Base-by-base conservation (phyloP, 2,329 filamentous ascomycete genomes). In the Didymella arachidicola region DNA sequence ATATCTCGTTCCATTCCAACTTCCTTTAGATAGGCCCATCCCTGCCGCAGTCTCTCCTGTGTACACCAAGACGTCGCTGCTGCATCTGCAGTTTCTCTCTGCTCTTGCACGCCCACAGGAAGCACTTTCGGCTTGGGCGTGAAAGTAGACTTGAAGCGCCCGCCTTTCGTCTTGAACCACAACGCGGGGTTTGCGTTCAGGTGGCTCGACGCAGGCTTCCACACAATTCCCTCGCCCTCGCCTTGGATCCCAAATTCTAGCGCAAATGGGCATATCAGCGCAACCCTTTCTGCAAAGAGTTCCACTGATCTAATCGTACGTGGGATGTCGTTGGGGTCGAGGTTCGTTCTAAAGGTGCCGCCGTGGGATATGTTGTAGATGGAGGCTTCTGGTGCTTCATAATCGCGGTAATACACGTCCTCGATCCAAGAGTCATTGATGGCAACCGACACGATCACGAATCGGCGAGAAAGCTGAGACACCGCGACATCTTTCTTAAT, bases 401-500 rank as follows among this genome's bases (percentile, higher is more conserved):
- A 39, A 0, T 39, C 36, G n/a, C 18, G 18, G 36, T 39, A 39
- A 10, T 39, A 39, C 18, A 3, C 5, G 11, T 39, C 36, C 7
- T 19, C n/a, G 7, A 39, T 12, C 36, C 36, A 39, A 5, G 36
- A 18, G 18, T 19, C 11, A 5, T 39, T 39, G n/a, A 39, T 19
- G 7, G 36, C n/a, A 3, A 39, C 36, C 1, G 36, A 39, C 8
- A 39, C 36, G 5, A 39, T 19, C 4, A 39, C 36, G 11, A 39
- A 39, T 1, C 69, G 70, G 6, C 64, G 68, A 0, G 68, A 68
- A 7, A 74, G 63, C 4, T 62, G 56, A 1, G 64, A 56, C 1
- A 73, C 59, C 6, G 69, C 71, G 14, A 73, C 66, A n/a, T 56
- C 60, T 57, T 69, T 72, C 59, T 73, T 71, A 12, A 73, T 68